Base-by-base conservation (phyloP, 495 filamentous ascomycete species). In the Aspergillus heteromorphus region DNA sequence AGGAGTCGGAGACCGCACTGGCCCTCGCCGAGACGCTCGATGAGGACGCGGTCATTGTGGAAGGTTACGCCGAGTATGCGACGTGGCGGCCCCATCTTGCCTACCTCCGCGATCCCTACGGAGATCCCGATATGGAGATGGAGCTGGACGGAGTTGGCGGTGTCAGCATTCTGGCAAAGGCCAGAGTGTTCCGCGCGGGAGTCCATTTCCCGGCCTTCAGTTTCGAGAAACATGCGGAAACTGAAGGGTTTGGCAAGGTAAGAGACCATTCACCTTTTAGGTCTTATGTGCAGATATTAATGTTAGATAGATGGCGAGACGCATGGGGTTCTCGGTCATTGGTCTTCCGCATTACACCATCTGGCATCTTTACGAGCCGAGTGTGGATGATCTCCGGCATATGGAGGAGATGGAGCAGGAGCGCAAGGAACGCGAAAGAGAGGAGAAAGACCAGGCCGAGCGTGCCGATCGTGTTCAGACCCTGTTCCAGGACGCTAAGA, bases 51-150 rank as follows among this genome's bases (percentile, higher is more conserved):
- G 95, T 99, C 21, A 99, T 99, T 72, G 95, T 99, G 13, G 95
- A 99, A 69, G 95, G 95, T 20, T 99, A 99, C 64, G 95, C 95
- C 31, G 95, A 99, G 75, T 99, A 99, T 65, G 95, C 95, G 18
- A 99, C 95, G 2, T 99, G 93, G 92, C 78, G 95, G 52, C 95
- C 95, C 20, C 95, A 99, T 80, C 79, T 99, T 49, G 95, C 95
- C 34, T 99, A 99, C 66, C 82, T 99, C 1, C 85, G 95, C 14
- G 95, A 99, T 66, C 95, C 95, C 2, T 97, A 96, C 62, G 95
- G 95, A 30, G 92, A 99, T 61, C 91, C 91, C 2, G 95, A 99
- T 69, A 95, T 97, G 86, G 95, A 99, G 69, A 97, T 99, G 93
- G 95, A 99, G 60, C 90, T 99, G 59, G 93, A 99, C 63, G 93